These are phyloP conservation scores for Lepraria neglecta DNA, from an alignment of 495 filamentous ascomycete genomes.

Conservation along the genomic window DNA sequence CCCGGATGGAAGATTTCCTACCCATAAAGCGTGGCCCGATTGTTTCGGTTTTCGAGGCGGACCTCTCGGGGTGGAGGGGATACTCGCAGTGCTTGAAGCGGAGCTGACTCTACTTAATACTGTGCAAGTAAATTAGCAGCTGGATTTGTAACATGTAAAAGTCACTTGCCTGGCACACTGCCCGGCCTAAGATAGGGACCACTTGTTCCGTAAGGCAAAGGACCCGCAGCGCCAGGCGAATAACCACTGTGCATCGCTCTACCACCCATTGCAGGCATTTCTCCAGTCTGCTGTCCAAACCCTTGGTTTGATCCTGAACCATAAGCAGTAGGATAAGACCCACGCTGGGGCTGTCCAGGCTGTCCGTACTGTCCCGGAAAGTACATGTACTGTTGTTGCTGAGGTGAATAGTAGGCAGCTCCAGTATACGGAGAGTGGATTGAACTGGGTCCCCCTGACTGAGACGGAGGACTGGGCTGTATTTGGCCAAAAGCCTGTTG, in stretches of 20 bases:
- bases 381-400: conserved; percentile 24
- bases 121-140: conserved; percentile 12
- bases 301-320: conserved; percentile 14
- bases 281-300: conserved; percentile 13
- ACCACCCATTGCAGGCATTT: conserved; percentile 5
- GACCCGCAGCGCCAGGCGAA: conserved; percentile 8
- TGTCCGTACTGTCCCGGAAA: conserved; percentile 23
- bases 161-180: conserved; percentile 29
- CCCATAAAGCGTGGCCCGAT: conserved; percentile 91
- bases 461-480: conserved; percentile 23
- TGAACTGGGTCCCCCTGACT: conserved; percentile 22
- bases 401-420: conserved; percentile 21
- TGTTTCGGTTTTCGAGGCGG: conserved; percentile 90
- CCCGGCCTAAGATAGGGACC: conserved; percentile 12
- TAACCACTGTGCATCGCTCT: conserved; percentile 21
- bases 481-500: conserved; percentile 28
- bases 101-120: conserved; percentile 22
- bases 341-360: conserved; percentile 19
- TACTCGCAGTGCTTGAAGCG: conserved; percentile 24
- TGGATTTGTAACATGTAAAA: neutral
- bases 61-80: conserved; percentile 61
- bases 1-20: conserved; percentile 85
- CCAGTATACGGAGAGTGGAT: conserved; percentile 27
- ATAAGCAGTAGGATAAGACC: conserved; percentile 15
- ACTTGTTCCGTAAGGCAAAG: conserved; percentile 15